Evolutionary conservation across 495 filamentous ascomycete species (phyloP).

Genomic region (Penicillium diatomitis): DNA sequence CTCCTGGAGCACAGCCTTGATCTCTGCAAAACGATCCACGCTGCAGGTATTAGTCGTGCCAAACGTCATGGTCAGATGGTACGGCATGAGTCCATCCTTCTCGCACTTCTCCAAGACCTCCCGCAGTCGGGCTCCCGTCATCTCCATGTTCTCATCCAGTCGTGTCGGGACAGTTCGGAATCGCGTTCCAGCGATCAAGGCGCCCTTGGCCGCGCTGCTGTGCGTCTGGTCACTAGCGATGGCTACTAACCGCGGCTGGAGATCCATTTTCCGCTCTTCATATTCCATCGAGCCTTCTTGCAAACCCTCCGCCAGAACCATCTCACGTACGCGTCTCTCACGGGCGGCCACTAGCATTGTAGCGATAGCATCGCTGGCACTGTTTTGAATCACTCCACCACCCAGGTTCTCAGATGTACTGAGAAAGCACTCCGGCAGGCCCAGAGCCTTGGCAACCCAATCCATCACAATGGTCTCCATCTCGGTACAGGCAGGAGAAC

Average conservation of each 20-base stretch:
- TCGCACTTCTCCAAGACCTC: slow-evolving; percentile 50
- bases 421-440: slow-evolving; percentile 65
- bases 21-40: slow-evolving; percentile 67
- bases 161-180: slow-evolving; percentile 57
- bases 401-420: slow-evolving; percentile 64
- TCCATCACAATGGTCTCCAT: slow-evolving; percentile 91
- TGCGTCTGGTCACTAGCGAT: slow-evolving; percentile 74
- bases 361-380: slow-evolving; percentile 79
- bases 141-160: slow-evolving; percentile 53
- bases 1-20: slow-evolving; percentile 55
- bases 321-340: slow-evolving; percentile 59
- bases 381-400: slow-evolving; percentile 92
- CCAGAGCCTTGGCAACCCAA: slow-evolving; percentile 73
- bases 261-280: slow-evolving; percentile 51
- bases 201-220: slow-evolving; percentile 77
- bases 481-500: slow-evolving; percentile 90
- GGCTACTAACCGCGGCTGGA: slow-evolving; percentile 66
- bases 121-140: slow-evolving; percentile 58
- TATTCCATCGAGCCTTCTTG: slow-evolving; percentile 37
- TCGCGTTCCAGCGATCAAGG: slow-evolving; percentile 74
- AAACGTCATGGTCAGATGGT: slow-evolving; percentile 76
- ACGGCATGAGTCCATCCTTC: slow-evolving; percentile 65
- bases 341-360: slow-evolving; percentile 84
- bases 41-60: slow-evolving; percentile 87
- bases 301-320: slow-evolving; percentile 39